Evolutionary conservation across 225 moss, liverwort and hornwort genomes (phyloP).

Genomic region (Bryum argenteum): DNA sequence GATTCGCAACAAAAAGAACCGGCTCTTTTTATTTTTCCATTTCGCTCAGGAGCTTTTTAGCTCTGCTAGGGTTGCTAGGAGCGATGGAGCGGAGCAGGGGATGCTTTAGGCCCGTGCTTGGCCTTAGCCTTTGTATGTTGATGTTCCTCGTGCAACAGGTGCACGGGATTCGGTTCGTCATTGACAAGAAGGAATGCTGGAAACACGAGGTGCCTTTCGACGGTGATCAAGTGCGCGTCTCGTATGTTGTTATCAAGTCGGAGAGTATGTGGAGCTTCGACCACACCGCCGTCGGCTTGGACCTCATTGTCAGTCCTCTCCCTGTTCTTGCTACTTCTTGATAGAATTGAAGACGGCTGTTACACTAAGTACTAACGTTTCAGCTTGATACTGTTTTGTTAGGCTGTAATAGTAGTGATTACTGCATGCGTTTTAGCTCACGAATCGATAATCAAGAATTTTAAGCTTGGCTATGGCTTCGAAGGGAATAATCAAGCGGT

Average conservation of each 20-base stretch:
- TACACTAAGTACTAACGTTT: no score
- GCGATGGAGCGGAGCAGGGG: no score
- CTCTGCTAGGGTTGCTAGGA: neutral
- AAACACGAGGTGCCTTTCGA: conserved; percentile 65
- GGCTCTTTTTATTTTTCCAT: no score
- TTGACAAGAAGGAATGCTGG: conserved; percentile 86
- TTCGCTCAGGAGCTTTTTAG: no score
- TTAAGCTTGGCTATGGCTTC: no score
- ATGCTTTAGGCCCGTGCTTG: neutral
- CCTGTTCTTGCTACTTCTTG: neutral
- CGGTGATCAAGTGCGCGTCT: conserved; percentile 66
- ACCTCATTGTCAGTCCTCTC: conserved; percentile 56
- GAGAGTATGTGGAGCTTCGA: conserved; percentile 69
- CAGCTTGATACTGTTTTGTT: no score
- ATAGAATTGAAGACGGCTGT: no score
- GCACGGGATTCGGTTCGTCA: conserved; percentile 73
- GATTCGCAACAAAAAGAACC: no score
- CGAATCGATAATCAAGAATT: no score
- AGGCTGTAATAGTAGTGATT: no score
- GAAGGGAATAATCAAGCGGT: no score
- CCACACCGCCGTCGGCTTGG: conserved; percentile 59
- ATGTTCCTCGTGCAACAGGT: conserved; percentile 1
- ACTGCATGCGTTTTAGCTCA: no score
- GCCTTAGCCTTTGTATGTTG: neutral
- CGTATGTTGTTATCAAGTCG: conserved; percentile 82